Base-by-base conservation (phyloP, 2,329 filamentous ascomycete species). In the Colletotrichum chlorophyti region DNA sequence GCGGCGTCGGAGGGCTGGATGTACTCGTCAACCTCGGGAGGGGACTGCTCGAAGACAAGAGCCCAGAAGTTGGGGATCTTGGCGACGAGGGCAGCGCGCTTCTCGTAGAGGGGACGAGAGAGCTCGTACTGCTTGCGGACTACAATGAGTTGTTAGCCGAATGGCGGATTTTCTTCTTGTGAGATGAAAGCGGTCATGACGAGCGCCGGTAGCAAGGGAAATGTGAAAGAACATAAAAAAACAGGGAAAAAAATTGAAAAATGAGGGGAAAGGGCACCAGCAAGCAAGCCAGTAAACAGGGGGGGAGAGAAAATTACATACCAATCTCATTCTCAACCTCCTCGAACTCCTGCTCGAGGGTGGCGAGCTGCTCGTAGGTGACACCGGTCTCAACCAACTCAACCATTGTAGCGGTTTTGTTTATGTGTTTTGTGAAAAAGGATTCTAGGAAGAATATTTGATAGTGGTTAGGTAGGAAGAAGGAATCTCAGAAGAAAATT, bases 61-160 rank as follows among this genome's bases (percentile, higher is more conserved):
- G 91, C 83, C 95, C 95, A 98, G 85, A 98, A 99, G 78, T 91
- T 87, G 66, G 87, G 85, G 70, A 97, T 93, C 69, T 88, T 81
- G 63, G 83, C 75, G 64, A 95, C 79, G 63, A 92, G 76, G 66
- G 85, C 82, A 64, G 85, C 81, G 71, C 94, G 91, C 77, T 90
- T 91, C 67, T 84, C 81, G 79, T 92, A 97, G 61, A 96, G 83
- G 40, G 89, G 83, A 61, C 81, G 79, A 68, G 85, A 84, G 66
- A 93, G 81, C 64, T 83, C 77, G 66, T 89, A 83, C 73, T 93
- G 88, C 69, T 89, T 83, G 69, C 90, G 88, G 69, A 93, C 91
- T 93, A 41, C 12, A 12, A 10, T n/a, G 8, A 6, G 5, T 7
- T 21, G 48, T 58, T 23, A 58, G 40, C 6, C 1, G 19, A 8